These are phyloP conservation scores for Thinopyrum elongatum DNA, from an alignment of 176 grass and related monocot species.

Conservation along the genomic window DNA sequence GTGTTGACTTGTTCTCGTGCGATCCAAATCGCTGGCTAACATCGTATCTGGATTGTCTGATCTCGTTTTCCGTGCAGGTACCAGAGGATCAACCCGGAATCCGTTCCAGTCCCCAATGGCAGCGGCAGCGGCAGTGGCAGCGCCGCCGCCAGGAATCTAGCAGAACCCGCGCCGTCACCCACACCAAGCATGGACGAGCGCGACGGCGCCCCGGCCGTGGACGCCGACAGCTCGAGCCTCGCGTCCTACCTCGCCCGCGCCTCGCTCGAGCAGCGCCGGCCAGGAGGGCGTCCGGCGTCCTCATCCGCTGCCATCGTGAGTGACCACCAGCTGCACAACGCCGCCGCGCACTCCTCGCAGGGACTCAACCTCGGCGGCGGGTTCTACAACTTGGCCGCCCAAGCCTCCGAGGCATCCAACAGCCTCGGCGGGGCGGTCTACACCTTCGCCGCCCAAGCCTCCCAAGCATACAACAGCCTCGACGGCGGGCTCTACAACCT, in stretches of 20 bases:
- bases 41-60: not conserved
- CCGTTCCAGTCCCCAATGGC: slow-evolving; percentile 42
- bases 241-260: slow-evolving; percentile 21
- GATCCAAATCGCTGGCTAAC: slow-evolving; percentile 27
- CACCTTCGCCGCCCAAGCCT: not conserved
- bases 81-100: slow-evolving; percentile 58
- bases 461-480: not conserved
- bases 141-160: slow-evolving; percentile 13
- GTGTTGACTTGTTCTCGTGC: slow-evolving; percentile 23
- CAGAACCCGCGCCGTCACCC: not conserved
- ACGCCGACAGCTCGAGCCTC: slow-evolving; percentile 15
- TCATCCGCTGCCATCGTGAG: not conserved
- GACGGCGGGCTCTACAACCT: too few relatives aligned
- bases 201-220: slow-evolving; percentile 5
- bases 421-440: too few relatives aligned
- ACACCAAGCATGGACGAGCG: slow-evolving; percentile 16
- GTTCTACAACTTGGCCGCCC: not conserved
- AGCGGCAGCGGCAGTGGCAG: not conserved
- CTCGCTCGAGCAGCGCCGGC: slow-evolving; percentile 33
- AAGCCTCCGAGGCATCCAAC: too few relatives aligned
- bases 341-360: too few relatives aligned
- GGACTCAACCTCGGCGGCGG: too few relatives aligned
- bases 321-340: not conserved
- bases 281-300: slow-evolving; percentile 8
- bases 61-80: slow-evolving; percentile 46